phyloP scores from a whole-genome alignment of 1,284 basidiomycete species.

The Vanrija pseudolonga region DNA sequence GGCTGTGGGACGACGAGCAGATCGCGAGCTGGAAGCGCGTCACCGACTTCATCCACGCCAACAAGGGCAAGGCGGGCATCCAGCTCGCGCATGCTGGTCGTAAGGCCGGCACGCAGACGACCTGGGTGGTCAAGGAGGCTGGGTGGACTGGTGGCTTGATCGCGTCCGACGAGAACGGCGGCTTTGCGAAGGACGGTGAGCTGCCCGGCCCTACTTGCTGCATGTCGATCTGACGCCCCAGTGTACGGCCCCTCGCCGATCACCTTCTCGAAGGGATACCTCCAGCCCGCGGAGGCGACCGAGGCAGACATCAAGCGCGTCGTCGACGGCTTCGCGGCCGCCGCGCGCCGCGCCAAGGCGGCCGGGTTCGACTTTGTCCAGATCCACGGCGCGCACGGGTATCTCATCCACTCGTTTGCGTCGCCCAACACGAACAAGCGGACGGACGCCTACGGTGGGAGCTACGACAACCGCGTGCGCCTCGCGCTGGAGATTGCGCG shows the following conservation, averaged over 20 bases:
- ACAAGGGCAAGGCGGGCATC: slow-evolving; percentile 65
- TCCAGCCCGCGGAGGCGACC: slow-evolving; percentile 59
- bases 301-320: slow-evolving; percentile 59
- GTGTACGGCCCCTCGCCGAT: slow-evolving; percentile 58
- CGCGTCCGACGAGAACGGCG: slow-evolving; percentile 54
- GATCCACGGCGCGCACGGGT: slow-evolving; percentile 67
- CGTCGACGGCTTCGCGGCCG: slow-evolving; percentile 63
- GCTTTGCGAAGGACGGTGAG: slow-evolving; percentile 66
- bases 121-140: slow-evolving; percentile 54
- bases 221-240: slow-evolving; percentile 7
- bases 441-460: slow-evolving; percentile 68
- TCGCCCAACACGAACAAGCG: slow-evolving; percentile 69
- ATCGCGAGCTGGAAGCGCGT: slow-evolving; percentile 64
- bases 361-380: slow-evolving; percentile 79
- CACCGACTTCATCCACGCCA: slow-evolving; percentile 70
- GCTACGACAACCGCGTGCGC: slow-evolving; percentile 67
- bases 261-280: slow-evolving; percentile 54
- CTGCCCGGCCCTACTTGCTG: neutral
- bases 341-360: slow-evolving; percentile 60
- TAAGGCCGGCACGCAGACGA: slow-evolving; percentile 63
- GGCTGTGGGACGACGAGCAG: slow-evolving; percentile 73
- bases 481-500: slow-evolving; percentile 61
- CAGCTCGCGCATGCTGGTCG: slow-evolving; percentile 77
- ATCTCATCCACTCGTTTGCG: slow-evolving; percentile 61
- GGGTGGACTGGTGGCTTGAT: slow-evolving; percentile 43